phyloP scores from a whole-genome alignment of 306 rosid genomes.

The Chamaecrista fasciculata region DNA sequence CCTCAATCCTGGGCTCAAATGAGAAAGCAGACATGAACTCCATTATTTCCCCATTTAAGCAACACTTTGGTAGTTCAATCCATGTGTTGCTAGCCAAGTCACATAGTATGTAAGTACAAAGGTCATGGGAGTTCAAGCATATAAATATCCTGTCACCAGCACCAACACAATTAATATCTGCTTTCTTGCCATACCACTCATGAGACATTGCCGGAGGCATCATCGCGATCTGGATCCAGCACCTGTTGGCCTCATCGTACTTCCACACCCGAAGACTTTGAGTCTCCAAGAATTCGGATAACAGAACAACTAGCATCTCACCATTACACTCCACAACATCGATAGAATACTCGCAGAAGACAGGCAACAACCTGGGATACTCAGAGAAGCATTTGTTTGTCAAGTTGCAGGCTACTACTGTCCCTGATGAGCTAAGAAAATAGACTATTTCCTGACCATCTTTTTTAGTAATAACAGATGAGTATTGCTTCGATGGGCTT shows the following conservation, averaged over 20 bases:
- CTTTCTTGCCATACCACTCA: constrained; percentile 77
- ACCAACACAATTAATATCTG: constrained; percentile 81
- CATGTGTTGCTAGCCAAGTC: constrained; percentile 62
- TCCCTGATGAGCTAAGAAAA: constrained; percentile 76
- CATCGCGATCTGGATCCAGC: constrained; percentile 70
- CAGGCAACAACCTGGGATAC: constrained; percentile 73
- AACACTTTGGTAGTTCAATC: constrained; percentile 67
- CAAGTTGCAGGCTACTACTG: constrained; percentile 64
- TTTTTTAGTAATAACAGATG: constrained; percentile 56
- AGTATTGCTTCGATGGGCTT: constrained; percentile 86
- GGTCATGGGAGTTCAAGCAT: constrained; percentile 61
- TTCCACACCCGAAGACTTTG: constrained; percentile 75
- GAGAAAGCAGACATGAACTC: constrained; percentile 82
- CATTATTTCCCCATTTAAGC: constrained; percentile 55
- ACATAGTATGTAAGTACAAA: constrained; percentile 51
- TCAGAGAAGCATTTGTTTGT: constrained; percentile 51
- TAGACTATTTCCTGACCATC: constrained; percentile 54
- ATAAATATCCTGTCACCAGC: constrained; percentile 66
- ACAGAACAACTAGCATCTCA: constrained; percentile 69
- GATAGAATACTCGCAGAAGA: constrained; percentile 69
- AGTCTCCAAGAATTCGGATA: constrained; percentile 68
- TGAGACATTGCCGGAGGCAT: constrained; percentile 82
- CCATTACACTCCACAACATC: constrained; percentile 82
- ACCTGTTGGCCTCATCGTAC: constrained; percentile 45
- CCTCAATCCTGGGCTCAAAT: constrained; percentile 91